Conservation (phyloP, 2,329 filamentous ascomycete genomes). For the Lasiodiplodia sp. region DNA sequence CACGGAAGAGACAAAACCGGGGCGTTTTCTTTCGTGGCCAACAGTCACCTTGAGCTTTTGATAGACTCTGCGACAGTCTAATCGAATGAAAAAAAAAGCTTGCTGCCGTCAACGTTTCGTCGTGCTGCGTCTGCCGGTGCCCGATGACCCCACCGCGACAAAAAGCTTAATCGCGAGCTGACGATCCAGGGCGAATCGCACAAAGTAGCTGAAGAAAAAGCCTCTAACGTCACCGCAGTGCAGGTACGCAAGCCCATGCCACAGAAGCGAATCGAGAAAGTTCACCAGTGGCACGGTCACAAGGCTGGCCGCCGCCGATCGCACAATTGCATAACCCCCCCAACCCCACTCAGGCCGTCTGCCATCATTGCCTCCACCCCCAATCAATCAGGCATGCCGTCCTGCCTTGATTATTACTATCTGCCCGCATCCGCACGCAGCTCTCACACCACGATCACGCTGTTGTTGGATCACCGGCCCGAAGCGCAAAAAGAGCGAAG, state of each 20-base stretch:
- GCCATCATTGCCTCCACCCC: neutral
- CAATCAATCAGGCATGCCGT: neutral
- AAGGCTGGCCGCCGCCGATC: neutral
- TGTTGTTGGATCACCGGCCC: neutral
- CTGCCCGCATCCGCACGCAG: neutral
- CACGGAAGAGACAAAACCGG: conserved; percentile 6
- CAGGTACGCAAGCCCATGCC: neutral
- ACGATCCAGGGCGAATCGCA: neutral
- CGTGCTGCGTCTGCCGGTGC: neutral
- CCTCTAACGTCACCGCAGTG: neutral
- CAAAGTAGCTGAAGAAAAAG: neutral
- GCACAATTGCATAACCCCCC: neutral
- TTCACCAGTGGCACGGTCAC: neutral
- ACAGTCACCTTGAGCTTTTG: conserved; percentile 25
- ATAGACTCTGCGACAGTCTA: conserved; percentile 27
- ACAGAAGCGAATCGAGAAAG: neutral
- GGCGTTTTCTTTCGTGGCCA: conserved; percentile 24
- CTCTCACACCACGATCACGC: conserved; percentile 1
- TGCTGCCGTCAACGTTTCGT: conserved; percentile 22
- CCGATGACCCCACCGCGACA: neutral
- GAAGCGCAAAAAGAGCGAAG: neutral
- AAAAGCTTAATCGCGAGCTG: neutral
- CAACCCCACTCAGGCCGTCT: neutral
- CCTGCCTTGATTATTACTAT: neutral
- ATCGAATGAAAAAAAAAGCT: conserved; percentile 26